Evolutionary conservation across 257 asterid species (phyloP).

Genomic region (Vinca minor): DNA sequence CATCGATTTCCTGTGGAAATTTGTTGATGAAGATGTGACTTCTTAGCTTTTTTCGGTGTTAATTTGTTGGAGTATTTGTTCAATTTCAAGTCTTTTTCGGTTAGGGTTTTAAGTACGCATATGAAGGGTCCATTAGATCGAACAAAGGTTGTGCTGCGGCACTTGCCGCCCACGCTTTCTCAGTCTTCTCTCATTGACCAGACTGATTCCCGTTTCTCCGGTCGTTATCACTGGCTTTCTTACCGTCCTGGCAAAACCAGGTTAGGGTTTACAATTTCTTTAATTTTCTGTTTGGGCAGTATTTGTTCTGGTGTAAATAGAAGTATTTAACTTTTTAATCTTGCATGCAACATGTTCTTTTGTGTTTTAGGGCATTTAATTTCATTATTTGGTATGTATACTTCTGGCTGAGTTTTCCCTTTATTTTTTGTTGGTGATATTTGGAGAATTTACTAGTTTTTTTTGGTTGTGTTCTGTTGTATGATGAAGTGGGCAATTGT

Average conservation of each 20-base stretch:
- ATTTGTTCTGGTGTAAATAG: not conserved
- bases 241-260: slow-evolving; percentile 79
- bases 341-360: not conserved
- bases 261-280: slow-evolving; percentile 32
- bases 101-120: slow-evolving; percentile 72
- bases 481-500: not conserved
- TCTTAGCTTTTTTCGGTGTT: slow-evolving; percentile 27
- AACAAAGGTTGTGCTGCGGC: slow-evolving; percentile 96
- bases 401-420: not conserved
- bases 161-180: slow-evolving; percentile 96
- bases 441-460: too few relatives aligned
- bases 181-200: slow-evolving; percentile 78
- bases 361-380: slow-evolving; percentile 6
- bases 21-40: slow-evolving; percentile 40
- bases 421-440: not conserved
- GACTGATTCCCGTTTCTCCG: slow-evolving; percentile 72
- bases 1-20: slow-evolving; percentile 15
- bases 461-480: not conserved
- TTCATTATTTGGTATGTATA: not conserved
- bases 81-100: slow-evolving; percentile 14
- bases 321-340: not conserved
- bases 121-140: slow-evolving; percentile 97
- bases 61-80: slow-evolving; percentile 9
- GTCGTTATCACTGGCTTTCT: slow-evolving; percentile 66
- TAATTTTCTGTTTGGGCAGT: not conserved